Evolutionary conservation across 164 flowering plant species (phyloP).

Genomic region (Vitis rotundifolia): DNA sequence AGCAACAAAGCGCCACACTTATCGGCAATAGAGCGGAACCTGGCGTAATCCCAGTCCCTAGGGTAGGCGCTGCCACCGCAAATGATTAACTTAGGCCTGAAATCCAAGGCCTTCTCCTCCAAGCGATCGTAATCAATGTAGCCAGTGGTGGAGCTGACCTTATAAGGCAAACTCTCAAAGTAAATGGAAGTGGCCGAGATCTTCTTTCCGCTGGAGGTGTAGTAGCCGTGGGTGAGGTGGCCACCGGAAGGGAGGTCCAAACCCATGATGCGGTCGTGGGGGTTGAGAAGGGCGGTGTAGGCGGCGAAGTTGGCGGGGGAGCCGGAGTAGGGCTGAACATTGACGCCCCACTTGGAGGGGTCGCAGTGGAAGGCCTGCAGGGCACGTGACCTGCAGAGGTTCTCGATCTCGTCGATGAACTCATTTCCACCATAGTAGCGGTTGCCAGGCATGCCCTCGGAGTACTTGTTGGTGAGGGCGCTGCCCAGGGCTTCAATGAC

Average conservation of each 20-base stretch:
- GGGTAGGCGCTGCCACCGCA: conserved; percentile 99
- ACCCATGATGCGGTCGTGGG: conserved; percentile 98
- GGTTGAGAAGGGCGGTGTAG: conserved; percentile 86
- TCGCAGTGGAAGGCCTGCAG: conserved; percentile 71
- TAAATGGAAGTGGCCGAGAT: conserved; percentile 96
- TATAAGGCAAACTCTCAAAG: conserved; percentile 98
- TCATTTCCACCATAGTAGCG: conserved; percentile 99
- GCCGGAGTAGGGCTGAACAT: conserved; percentile 97
- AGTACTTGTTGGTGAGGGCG: conserved; percentile 95
- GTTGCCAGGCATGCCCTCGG: conserved; percentile 98
- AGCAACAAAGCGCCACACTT: conserved; percentile 90
- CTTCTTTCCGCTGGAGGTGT: conserved; percentile 94
- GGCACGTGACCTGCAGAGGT: conserved; percentile 82
- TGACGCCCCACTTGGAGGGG: conserved; percentile 85
- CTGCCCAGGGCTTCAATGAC: conserved; percentile 93
- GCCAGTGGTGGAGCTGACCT: conserved; percentile 79
- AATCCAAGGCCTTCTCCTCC: conserved; percentile 99
- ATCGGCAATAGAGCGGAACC: conserved; percentile 76
- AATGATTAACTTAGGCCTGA: conserved; percentile 89
- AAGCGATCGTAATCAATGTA: conserved; percentile 85
- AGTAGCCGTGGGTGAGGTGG: conserved; percentile 94
- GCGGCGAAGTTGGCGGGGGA: conserved; percentile 98
- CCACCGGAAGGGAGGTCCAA: conserved; percentile 95
- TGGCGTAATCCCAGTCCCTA: conserved; percentile 89
- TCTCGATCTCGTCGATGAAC: conserved; percentile 94